phyloP scores from a whole-genome alignment of 805 yeast genomes.

The Cyberlindnera xylosilytica region DNA sequence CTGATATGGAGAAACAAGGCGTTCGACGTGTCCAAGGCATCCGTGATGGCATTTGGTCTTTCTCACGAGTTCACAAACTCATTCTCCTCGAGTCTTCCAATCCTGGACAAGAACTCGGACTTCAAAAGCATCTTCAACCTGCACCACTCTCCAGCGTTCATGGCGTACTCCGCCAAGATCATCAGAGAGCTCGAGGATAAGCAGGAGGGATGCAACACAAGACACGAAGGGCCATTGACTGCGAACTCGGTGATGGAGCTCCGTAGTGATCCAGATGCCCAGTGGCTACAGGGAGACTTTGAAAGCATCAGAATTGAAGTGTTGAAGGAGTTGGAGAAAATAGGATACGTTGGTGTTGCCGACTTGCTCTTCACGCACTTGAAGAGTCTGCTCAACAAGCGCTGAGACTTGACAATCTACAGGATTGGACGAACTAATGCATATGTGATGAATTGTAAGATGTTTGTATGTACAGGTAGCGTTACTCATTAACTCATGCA shows the following conservation, averaged over 20 bases:
- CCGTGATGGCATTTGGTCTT: constrained; percentile 30
- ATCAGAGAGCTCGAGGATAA: constrained; percentile 47
- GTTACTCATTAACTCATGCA: constrained; percentile 2
- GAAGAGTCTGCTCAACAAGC: constrained; percentile 41
- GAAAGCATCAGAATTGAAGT: constrained; percentile 46
- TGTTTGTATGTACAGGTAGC: no score
- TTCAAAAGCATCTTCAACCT: constrained; percentile 33
- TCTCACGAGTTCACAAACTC: constrained; percentile 28
- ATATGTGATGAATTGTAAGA: no score
- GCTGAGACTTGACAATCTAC: constrained; percentile 3
- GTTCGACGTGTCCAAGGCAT: constrained; percentile 34
- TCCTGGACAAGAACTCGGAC: constrained; percentile 25
- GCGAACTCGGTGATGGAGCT: constrained; percentile 37
- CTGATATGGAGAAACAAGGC: constrained; percentile 55
- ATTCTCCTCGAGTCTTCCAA: constrained; percentile 21
- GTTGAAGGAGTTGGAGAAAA: constrained; percentile 36
- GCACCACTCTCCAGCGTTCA: constrained; percentile 51
- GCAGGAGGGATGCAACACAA: constrained; percentile 27
- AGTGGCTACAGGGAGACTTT: constrained; percentile 35
- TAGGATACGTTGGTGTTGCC: constrained; percentile 48
- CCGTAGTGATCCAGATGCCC: constrained; percentile 13
- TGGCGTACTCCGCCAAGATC: constrained; percentile 40
- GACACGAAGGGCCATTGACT: constrained; percentile 55
- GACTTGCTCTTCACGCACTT: constrained; percentile 52
- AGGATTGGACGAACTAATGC: no score